These are phyloP conservation scores for Paraphaeosphaeria sporulosa DNA, from an alignment of 2,329 filamentous ascomycete genomes.

Conservation along the genomic window DNA sequence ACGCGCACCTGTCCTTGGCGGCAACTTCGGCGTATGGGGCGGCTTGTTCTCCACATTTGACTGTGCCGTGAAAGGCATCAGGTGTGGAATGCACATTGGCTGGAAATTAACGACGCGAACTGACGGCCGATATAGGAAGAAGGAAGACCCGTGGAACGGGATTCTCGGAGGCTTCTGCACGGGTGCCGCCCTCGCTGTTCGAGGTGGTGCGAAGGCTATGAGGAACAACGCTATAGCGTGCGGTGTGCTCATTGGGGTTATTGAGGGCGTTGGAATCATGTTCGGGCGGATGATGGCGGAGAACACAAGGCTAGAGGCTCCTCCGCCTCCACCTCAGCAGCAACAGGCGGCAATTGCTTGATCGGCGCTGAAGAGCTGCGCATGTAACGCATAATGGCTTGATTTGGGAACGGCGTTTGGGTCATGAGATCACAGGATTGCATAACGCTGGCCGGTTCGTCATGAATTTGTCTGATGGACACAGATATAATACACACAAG, in stretches of 20 bases:
- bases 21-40: conserved; percentile 97
- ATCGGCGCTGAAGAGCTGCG: not conserved
- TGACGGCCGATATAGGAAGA: conserved; percentile 60
- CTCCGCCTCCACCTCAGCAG: conserved; percentile 49
- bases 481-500: too few relatives aligned
- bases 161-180: conserved; percentile 97
- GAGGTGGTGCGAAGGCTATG: conserved; percentile 87
- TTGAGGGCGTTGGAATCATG: conserved; percentile 93
- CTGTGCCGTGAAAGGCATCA: conserved; percentile 85
- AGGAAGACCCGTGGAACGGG: conserved; percentile 96
- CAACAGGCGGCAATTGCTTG: conserved; percentile 20
- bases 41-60: conserved; percentile 93
- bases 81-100: conserved; percentile 2
- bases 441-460: not conserved
- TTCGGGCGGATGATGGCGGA: conserved; percentile 92
- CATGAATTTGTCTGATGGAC: not conserved
- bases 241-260: conserved; percentile 88
- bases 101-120: not conserved
- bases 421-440: not conserved
- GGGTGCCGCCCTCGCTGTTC: conserved; percentile 79
- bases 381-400: not conserved
- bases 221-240: conserved; percentile 94
- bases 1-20: conserved; percentile 89
- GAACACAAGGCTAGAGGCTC: conserved; percentile 76
- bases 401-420: conserved; percentile 1